These are phyloP conservation scores for Aureococcus anophagefferens DNA, from an alignment of 108 stramenopile species.

Conservation along the genomic window DNA sequence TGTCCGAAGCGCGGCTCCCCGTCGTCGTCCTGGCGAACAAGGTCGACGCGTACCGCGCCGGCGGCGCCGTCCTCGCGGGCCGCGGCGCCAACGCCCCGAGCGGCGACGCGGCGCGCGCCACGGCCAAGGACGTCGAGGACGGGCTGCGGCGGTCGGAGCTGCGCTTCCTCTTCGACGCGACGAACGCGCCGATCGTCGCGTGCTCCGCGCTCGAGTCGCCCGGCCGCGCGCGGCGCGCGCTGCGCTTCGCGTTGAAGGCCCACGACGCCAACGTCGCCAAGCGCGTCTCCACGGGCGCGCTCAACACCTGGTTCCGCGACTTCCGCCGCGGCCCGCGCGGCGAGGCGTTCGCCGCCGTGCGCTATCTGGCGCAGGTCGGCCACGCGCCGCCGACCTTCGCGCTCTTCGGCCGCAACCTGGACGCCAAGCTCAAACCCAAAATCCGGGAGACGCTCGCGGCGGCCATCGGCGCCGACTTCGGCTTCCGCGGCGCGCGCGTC, in stretches of 20 bases:
- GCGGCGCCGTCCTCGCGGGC: too few species aligned
- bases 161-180: too few species aligned
- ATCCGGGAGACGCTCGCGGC: constrained; percentile 33
- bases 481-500: constrained; percentile 43
- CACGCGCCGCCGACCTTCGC: constrained; percentile 43
- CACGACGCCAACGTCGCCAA: constrained; percentile 4
- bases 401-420: constrained; percentile 36
- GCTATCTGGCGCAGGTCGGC: constrained; percentile 18
- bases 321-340: not conserved
- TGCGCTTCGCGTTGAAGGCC: constrained; percentile 3
- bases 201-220: constrained; percentile 3
- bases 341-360: constrained; percentile 2
- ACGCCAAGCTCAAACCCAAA: constrained; percentile 20
- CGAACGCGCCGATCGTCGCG: not conserved
- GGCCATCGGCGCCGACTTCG: constrained; percentile 39
- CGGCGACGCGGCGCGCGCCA: constrained; percentile 23
- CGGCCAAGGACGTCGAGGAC: constrained; percentile 17
- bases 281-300: constrained; percentile 8
- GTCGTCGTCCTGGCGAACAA: constrained; percentile 49
- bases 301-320: constrained; percentile 14
- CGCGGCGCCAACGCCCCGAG: too few species aligned
- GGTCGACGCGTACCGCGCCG: too few species aligned
- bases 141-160: not conserved
- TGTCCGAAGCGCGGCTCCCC: constrained; percentile 34
- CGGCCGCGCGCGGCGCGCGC: not conserved